Percentiles rank a stretch among this genome's conserved stretches.
Evolutionary conservation across 768 basidiomycete genomes (phyloP).

Genomic region (Mycena rosella): DNA sequence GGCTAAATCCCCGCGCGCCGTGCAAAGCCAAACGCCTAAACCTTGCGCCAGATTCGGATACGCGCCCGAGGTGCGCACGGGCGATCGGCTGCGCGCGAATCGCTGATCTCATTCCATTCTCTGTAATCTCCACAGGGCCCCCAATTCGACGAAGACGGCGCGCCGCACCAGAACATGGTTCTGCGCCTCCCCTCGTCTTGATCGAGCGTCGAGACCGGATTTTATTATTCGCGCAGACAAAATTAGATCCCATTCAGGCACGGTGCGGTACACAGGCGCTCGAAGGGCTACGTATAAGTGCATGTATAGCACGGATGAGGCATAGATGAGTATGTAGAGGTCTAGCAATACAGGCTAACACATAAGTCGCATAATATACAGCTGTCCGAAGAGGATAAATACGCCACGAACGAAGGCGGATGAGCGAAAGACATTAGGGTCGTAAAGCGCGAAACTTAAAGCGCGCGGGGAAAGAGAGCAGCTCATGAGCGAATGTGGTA

Average conservation of each 20-base stretch:
- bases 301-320: slow-evolving; percentile 2
- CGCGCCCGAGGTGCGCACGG: slow-evolving; percentile 66
- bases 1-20: too few species aligned
- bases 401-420: slow-evolving; percentile 39
- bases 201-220: not conserved
- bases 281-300: slow-evolving; percentile 14
- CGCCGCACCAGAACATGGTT: slow-evolving; percentile 89
- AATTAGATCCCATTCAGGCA: slow-evolving; percentile 21
- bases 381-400: slow-evolving; percentile 46
- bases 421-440: slow-evolving; percentile 37
- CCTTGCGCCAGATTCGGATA: slow-evolving; percentile 72
- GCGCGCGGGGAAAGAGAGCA: slow-evolving; percentile 6
- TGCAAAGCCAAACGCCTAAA: slow-evolving; percentile 20
- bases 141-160: slow-evolving; percentile 86
- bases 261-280: not conserved
- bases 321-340: slow-evolving; percentile 12
- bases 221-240: not conserved
- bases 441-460: slow-evolving; percentile 1
- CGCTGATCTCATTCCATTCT: slow-evolving; percentile 45
- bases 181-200: slow-evolving; percentile 55
- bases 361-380: slow-evolving; percentile 32
- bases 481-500: slow-evolving; percentile 49
- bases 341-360: slow-evolving; percentile 27
- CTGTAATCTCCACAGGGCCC: slow-evolving; percentile 59
- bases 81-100: slow-evolving; percentile 32